Conservation (phyloP, 108 stramenopile species). For the Skeletonema marinoi region DNA sequence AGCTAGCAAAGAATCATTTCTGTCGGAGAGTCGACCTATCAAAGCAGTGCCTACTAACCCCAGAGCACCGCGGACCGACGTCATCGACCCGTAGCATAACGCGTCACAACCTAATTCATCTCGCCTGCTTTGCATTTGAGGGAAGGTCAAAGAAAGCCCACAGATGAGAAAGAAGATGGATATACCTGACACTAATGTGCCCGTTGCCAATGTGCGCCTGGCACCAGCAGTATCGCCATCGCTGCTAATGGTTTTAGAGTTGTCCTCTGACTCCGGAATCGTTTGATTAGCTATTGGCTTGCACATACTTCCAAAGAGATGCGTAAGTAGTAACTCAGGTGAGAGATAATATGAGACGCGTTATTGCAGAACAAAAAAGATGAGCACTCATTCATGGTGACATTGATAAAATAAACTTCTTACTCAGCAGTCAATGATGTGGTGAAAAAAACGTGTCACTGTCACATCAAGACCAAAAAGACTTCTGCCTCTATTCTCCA, state of each 20-base stretch:
- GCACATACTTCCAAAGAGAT: background rate
- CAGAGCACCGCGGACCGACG: constrained; percentile 70
- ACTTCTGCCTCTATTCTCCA: too few species aligned
- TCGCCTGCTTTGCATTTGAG: constrained; percentile 64
- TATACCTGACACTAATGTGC: constrained; percentile 16
- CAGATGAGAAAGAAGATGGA: constrained; percentile 30
- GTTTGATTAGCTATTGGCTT: background rate
- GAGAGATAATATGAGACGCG: too few species aligned
- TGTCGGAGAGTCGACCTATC: constrained; percentile 75
- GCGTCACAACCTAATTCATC: constrained; percentile 76
- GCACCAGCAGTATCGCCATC: background rate
- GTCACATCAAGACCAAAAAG: too few species aligned
- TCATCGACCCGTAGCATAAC: constrained; percentile 78
- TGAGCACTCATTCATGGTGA: too few species aligned
- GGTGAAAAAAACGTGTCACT: too few species aligned
- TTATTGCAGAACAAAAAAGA: too few species aligned
- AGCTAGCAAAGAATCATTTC: constrained; percentile 22
- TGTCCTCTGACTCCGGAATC: too few species aligned
- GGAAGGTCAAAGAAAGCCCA: constrained; percentile 60
- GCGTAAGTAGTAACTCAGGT: too few species aligned
- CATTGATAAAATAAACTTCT: too few species aligned
- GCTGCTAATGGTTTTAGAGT: background rate
- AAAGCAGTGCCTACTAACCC: constrained; percentile 67
- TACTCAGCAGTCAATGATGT: too few species aligned
- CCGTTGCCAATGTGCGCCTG: background rate